Conservation (phyloP, 192 early-diverging fungal genomes). For the Linnemannia exigua region DNA sequence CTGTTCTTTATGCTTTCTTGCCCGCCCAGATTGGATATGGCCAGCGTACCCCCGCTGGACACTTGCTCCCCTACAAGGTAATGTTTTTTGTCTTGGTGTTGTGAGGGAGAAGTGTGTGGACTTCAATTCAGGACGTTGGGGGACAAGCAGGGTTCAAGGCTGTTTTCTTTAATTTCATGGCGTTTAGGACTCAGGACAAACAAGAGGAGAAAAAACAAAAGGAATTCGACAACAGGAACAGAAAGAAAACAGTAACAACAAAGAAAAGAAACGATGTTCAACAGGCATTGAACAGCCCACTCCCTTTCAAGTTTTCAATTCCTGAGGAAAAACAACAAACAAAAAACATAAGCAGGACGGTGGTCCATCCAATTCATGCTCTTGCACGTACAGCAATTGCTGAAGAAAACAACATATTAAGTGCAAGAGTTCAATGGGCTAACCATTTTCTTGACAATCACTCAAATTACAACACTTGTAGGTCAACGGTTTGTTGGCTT, state of each 20-base stretch:
- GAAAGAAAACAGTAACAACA: not conserved
- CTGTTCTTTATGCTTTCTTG: slow-evolving; percentile 71
- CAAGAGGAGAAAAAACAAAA: not conserved
- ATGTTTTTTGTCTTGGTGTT: not conserved
- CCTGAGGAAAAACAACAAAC: too few species aligned
- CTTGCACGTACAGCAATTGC: too few species aligned
- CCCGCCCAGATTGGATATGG: slow-evolving; percentile 82
- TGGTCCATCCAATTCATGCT: too few species aligned
- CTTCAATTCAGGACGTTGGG: not conserved
- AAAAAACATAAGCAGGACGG: too few species aligned
- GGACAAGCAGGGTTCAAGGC: not conserved
- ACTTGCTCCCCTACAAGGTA: slow-evolving; percentile 81
- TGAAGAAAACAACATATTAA: too few species aligned
- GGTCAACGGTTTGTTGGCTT: slow-evolving; percentile 85
- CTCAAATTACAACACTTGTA: slow-evolving; percentile 16
- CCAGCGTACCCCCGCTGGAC: slow-evolving; percentile 83
- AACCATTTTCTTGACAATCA: too few species aligned
- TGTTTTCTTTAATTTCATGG: not conserved
- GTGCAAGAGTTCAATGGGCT: too few species aligned
- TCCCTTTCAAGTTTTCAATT: too few species aligned
- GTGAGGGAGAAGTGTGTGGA: not conserved
- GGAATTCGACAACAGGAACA: not conserved
- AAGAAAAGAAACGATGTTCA: not conserved
- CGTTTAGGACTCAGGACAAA: not conserved
- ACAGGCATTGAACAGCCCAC: not conserved